Conservation (phyloP, 2,329 filamentous ascomycete species). For the Tolypocladium tundrense region DNA sequence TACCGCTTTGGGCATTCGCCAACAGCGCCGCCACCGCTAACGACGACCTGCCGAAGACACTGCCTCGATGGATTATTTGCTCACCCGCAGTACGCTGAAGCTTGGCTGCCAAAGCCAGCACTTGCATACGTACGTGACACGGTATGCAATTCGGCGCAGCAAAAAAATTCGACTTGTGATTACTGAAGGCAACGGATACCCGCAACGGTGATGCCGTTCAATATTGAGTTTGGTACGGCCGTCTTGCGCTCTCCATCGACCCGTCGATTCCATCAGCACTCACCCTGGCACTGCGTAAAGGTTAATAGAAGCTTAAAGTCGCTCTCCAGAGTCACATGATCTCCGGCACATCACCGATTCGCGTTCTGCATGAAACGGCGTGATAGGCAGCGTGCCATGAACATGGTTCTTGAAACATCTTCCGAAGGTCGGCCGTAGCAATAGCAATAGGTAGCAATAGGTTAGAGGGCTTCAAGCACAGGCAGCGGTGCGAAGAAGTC, state of each 20-base stretch:
- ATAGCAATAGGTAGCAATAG: too few species aligned
- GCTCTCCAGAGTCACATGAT: conserved; percentile 5
- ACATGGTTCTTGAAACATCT: too few species aligned
- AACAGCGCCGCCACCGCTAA: neutral
- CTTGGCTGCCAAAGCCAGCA: neutral
- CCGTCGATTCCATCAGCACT: neutral
- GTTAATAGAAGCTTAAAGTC: conserved; percentile 8
- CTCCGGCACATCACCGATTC: neutral
- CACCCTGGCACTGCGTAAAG: conserved; percentile 1
- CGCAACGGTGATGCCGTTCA: neutral
- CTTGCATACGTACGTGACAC: neutral
- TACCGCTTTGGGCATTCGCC: neutral
- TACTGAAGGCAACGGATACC: neutral
- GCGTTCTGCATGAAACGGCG: neutral
- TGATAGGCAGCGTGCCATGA: neutral
- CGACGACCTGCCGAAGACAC: neutral
- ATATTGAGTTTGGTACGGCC: neutral
- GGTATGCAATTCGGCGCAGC: neutral
- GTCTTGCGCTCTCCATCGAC: neutral
- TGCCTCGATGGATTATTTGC: neutral
- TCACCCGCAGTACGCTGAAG: neutral
- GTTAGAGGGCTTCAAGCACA: too few species aligned
- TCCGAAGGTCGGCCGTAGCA: too few species aligned
- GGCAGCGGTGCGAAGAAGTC: too few species aligned
- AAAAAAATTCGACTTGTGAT: neutral